Evolutionary conservation across 345 rosid genomes (phyloP).

Genomic region (Sonneratia alba): DNA sequence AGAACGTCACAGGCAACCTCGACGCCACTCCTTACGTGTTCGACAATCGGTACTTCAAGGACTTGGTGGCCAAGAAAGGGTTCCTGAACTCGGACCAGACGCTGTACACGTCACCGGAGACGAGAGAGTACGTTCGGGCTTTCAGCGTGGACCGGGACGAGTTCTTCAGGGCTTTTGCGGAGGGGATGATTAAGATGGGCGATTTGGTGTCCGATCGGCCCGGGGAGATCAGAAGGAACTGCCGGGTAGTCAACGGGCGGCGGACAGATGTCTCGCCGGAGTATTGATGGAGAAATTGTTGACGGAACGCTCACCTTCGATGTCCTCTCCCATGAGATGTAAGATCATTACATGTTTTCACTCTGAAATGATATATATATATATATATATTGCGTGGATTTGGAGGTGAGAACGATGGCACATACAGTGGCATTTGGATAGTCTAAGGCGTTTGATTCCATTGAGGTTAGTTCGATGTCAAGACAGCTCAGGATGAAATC

Average conservation of each 20-base stretch:
- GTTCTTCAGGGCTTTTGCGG: conserved; percentile 55
- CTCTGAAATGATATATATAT: no score
- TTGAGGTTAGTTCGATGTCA: no score
- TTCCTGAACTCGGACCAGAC: conserved; percentile 90
- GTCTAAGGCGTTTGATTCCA: no score
- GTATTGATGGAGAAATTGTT: conserved; percentile 10
- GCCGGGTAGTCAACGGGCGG: conserved; percentile 47
- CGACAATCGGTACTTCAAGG: conserved; percentile 78
- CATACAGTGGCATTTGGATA: no score
- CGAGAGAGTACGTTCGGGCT: conserved; percentile 40
- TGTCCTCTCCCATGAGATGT: no score
- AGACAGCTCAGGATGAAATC: no score
- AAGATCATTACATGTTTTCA: no score
- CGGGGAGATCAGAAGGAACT: conserved; percentile 64
- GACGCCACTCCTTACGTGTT: conserved; percentile 61
- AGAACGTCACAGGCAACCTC: conserved; percentile 53
- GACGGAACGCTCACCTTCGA: no score
- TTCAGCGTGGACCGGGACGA: conserved; percentile 40
- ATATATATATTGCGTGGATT: no score
- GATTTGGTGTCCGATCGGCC: conserved; percentile 60
- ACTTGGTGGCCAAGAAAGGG: conserved; percentile 72
- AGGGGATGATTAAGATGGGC: conserved; percentile 87
- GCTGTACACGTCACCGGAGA: conserved; percentile 40
- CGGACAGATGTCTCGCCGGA: conserved; percentile 20
- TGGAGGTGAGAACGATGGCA: no score